Percentiles rank a stretch among this genome's conserved stretches.
Evolutionary conservation across 2,329 filamentous ascomycete genomes (phyloP).

Genomic region (Alternaria sp.): DNA sequence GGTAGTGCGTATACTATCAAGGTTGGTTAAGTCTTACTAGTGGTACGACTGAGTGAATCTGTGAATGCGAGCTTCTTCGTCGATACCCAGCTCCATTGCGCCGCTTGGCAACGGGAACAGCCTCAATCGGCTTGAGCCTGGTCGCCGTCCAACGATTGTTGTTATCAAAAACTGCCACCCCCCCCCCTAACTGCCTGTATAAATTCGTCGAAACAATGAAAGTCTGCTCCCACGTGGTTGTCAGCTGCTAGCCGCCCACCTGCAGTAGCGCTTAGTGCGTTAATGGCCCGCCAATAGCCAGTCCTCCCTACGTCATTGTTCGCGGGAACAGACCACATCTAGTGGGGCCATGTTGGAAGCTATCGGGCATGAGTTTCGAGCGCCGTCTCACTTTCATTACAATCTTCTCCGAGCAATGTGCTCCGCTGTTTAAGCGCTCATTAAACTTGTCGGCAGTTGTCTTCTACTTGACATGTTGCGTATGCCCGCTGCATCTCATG

Average conservation of each 20-base stretch:
- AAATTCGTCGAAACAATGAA: neutral
- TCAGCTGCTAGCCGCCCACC: constrained; percentile 4
- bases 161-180: neutral
- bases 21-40: no score
- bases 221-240: neutral
- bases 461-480: constrained; percentile 6
- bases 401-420: neutral
- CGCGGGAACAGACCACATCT: neutral
- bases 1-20: neutral
- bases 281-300: neutral
- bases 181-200: neutral
- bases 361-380: neutral
- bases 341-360: neutral
- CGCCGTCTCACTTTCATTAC: neutral
- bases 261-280: constrained; percentile 12
- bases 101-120: neutral
- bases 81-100: neutral
- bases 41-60: neutral
- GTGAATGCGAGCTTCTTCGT: neutral
- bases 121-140: neutral
- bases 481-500: constrained; percentile 8
- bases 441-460: neutral
- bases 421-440: neutral
- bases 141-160: neutral
- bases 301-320: neutral